A percentile compares a stretch with the other conserved stretches of the same genome.
Evolutionary conservation across 331 rosid genomes (phyloP).

Genomic region (Phaseolus coccineus): DNA sequence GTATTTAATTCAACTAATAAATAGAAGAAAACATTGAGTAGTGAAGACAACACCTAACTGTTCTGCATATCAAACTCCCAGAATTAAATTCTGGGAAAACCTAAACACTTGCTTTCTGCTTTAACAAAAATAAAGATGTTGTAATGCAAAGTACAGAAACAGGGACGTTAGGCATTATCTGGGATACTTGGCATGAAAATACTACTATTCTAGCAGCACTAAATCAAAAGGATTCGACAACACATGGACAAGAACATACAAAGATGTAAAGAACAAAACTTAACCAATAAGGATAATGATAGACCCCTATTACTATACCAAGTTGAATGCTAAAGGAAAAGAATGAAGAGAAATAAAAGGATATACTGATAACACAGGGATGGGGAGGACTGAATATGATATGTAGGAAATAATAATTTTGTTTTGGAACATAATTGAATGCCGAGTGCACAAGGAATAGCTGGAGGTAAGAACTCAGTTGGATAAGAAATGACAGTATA

Average conservation of each 20-base stretch:
- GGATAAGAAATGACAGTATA: background rate
- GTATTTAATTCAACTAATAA: background rate
- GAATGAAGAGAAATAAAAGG: background rate
- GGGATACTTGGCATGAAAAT: too few species aligned
- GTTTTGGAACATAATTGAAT: background rate
- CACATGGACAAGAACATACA: background rate
- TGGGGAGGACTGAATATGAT: background rate
- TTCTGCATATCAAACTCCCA: background rate
- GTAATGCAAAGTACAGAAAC: constrained; percentile 11
- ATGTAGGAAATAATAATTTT: background rate
- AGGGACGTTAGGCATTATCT: background rate
- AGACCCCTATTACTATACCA: background rate
- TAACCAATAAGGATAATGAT: background rate
- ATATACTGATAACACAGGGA: too few species aligned
- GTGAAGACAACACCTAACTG: too few species aligned
- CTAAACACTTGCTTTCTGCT: background rate
- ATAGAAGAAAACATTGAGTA: background rate
- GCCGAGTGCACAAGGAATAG: background rate
- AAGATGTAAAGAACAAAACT: constrained; percentile 4
- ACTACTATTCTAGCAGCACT: background rate
- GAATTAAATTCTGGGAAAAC: background rate
- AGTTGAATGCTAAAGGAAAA: background rate
- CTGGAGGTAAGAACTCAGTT: background rate
- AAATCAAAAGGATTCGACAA: background rate
- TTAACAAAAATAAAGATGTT: background rate